phyloP scores from a whole-genome alignment of 148 eudicot genomes.

The Arctostaphylos glauca region DNA sequence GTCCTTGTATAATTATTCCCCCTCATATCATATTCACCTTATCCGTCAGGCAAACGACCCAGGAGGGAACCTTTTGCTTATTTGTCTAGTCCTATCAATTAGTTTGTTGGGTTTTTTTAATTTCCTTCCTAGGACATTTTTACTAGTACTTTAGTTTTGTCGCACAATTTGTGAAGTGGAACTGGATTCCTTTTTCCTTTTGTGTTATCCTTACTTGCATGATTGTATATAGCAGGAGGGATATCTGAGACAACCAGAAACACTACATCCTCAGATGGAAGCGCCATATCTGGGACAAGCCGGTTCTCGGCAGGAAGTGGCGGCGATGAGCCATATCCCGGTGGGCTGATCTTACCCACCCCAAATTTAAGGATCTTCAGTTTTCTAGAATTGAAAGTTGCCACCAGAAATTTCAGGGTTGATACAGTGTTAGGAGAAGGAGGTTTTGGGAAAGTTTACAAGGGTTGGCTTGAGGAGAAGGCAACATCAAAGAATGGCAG shows the following conservation, averaged over 20 bases:
- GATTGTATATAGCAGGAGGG: conserved; percentile 22
- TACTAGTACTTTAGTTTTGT: neutral
- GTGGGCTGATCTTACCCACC: conserved; percentile 41
- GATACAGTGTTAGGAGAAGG: conserved; percentile 72
- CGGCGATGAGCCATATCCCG: conserved; percentile 29
- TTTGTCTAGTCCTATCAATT: neutral
- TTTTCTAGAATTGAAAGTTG: conserved; percentile 51
- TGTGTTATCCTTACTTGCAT: neutral
- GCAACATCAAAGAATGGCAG: conserved; percentile 27
- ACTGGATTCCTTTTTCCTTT: neutral
- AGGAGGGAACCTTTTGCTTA: too few species aligned
- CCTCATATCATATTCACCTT: too few species aligned
- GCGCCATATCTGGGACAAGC: conserved; percentile 42
- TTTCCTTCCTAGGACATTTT: neutral
- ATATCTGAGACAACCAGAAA: conserved; percentile 42
- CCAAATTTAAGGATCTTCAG: conserved; percentile 54
- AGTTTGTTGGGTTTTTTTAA: conserved; percentile 1
- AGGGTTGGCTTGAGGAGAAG: conserved; percentile 66
- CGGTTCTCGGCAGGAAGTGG: conserved; percentile 42
- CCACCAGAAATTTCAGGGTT: conserved; percentile 51
- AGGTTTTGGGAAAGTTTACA: conserved; percentile 78
- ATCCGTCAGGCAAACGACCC: too few species aligned
- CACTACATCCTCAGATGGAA: conserved; percentile 35
- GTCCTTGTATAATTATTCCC: too few species aligned
- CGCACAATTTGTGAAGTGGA: neutral